Base-by-base conservation (phyloP, 345 rosid species). In the Garcia nutans region DNA sequence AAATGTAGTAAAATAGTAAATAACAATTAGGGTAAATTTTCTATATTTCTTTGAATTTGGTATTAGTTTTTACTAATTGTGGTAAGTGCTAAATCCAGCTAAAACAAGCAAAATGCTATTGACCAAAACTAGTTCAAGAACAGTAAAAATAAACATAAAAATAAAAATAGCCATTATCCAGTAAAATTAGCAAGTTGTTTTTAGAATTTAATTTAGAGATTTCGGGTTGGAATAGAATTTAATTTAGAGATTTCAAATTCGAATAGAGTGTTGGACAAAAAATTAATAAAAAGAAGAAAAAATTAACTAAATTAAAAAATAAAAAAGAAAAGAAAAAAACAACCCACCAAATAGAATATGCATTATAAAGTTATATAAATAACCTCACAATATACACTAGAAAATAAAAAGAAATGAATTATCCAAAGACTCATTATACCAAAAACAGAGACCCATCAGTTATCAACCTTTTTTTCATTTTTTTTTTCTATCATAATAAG, bases 91-190 rank as follows among this genome's bases (percentile, higher is more conserved):
- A 70, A 54, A 54, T 70, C 24, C 28, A 70, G 31, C 1, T 1
- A 47, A n/a, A 42, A 70, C 45, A 31, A 69, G 60, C 73, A 54
- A 69, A 54, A 24, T 23, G 72, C 55, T 45, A 45, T 68, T 49
- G 56, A 45, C 24, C 55, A 47, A 7, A 7, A 37, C 41, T 5
- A 37, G 6, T 37, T 37, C 41, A 37, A 37, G 41, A 37, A 37
- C 41, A 44, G 16, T 67, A 67, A 22, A 44, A 8, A 47, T 24
- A 31, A 13, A 7, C 16, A 31, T 9, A 64, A 16, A 63, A 12
- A 31, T n/a, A 15, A 63, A 63, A 31, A 64, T 33, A 64, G 22
- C 17, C 20, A 64, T 64, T 64, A 31, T 5, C n/a, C 58, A 68
- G 0, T 16, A 28, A 20, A 64, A 17, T 37, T 37, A 37, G 41